phyloP scores from a whole-genome alignment of 768 basidiomycete genomes.

The Lactarius akahatsu region DNA sequence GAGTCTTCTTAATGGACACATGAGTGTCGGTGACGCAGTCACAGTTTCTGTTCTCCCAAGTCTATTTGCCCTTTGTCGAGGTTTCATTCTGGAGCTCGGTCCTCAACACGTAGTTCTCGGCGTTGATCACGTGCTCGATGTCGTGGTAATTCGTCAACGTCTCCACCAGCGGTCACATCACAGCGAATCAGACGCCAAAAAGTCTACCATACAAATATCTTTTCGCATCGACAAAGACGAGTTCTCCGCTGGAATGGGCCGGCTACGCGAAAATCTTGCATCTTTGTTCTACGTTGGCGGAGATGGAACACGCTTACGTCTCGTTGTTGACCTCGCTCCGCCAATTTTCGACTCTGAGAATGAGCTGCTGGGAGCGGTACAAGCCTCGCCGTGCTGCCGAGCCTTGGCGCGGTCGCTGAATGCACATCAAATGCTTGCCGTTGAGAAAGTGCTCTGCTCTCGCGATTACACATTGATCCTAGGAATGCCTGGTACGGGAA shows the following conservation, averaged over 20 bases:
- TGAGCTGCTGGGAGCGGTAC: slow-evolving; percentile 27
- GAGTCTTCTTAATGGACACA: slow-evolving; percentile 71
- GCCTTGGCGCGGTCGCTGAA: slow-evolving; percentile 50
- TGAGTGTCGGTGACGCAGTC: slow-evolving; percentile 78
- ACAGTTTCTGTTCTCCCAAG: slow-evolving; percentile 85
- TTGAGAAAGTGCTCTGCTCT: slow-evolving; percentile 72
- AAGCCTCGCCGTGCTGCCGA: slow-evolving; percentile 21
- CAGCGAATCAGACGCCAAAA: slow-evolving; percentile 27
- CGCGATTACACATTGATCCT: slow-evolving; percentile 89
- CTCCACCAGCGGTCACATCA: slow-evolving; percentile 35
- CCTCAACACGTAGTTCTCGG: slow-evolving; percentile 68
- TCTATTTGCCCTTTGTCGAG: slow-evolving; percentile 79
- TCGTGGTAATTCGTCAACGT: slow-evolving; percentile 46
- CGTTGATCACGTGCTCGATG: slow-evolving; percentile 75
- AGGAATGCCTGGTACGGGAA: slow-evolving; percentile 99
- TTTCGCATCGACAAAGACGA: slow-evolving; percentile 97
- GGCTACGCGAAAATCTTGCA: slow-evolving; percentile 88
- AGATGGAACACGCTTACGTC: slow-evolving; percentile 60
- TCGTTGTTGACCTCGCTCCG: slow-evolving; percentile 77
- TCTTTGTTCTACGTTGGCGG: slow-evolving; percentile 82
- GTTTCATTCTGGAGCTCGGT: slow-evolving; percentile 75
- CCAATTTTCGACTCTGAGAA: slow-evolving; percentile 56
- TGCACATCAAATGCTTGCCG: slow-evolving; percentile 65
- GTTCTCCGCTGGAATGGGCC: slow-evolving; percentile 78
- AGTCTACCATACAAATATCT: slow-evolving; percentile 35